Evolutionary conservation across 2,329 filamentous ascomycete genomes (phyloP).

Genomic region (Nannizziopsis arthrosporioides): DNA sequence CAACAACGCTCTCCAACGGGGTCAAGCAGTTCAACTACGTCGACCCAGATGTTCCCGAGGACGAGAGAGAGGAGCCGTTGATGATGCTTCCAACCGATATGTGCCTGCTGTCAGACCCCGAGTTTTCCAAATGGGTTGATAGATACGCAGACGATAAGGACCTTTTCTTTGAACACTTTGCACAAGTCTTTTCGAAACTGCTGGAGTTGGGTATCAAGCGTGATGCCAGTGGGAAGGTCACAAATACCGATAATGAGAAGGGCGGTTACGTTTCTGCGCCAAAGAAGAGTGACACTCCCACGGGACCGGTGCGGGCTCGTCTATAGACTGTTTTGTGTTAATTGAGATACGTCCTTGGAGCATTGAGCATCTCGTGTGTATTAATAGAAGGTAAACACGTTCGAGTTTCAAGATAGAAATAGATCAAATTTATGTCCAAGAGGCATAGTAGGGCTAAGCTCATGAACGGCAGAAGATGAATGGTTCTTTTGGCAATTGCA

Average conservation of each 20-base stretch:
- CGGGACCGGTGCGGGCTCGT: slow-evolving; percentile 19
- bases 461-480: too few relatives aligned
- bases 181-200: slow-evolving; percentile 48
- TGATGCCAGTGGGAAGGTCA: slow-evolving; percentile 42
- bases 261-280: slow-evolving; percentile 48
- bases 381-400: too few relatives aligned
- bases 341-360: too few relatives aligned
- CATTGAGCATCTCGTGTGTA: too few relatives aligned
- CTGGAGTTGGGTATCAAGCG: slow-evolving; percentile 49
- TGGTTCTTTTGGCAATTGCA: too few relatives aligned
- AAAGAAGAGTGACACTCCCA: slow-evolving; percentile 40
- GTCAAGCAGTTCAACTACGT: slow-evolving; percentile 48
- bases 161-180: slow-evolving; percentile 50
- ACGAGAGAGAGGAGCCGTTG: slow-evolving; percentile 41
- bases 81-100: slow-evolving; percentile 60
- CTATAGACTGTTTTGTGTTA: background rate
- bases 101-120: slow-evolving; percentile 43
- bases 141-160: slow-evolving; percentile 51
- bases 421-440: too few relatives aligned
- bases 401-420: too few relatives aligned
- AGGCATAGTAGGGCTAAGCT: too few relatives aligned
- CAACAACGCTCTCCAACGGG: slow-evolving; percentile 42
- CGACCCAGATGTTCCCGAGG: slow-evolving; percentile 40
- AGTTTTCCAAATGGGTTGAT: slow-evolving; percentile 47
- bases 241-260: slow-evolving; percentile 46